Evolutionary conservation across 2,329 filamentous ascomycete genomes (phyloP).

Genomic region (Stagonosporopsis cucurbitacearum): DNA sequence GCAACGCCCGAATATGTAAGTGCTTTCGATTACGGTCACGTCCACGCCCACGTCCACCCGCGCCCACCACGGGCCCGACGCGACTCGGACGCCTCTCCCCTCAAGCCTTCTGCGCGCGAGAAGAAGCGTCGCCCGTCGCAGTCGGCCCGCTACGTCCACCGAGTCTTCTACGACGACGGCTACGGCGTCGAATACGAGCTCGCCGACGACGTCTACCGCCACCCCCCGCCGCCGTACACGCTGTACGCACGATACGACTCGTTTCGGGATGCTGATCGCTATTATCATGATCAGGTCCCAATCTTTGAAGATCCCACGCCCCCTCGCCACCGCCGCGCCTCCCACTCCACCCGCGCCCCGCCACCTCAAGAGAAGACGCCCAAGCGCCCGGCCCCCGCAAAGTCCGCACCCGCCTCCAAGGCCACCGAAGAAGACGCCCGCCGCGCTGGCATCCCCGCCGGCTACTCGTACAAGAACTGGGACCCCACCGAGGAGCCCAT

Average conservation of each 20-base stretch:
- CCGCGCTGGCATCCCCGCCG: slow-evolving; percentile 75
- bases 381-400: slow-evolving; percentile 45
- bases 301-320: slow-evolving; percentile 53
- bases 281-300: slow-evolving; percentile 58
- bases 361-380: slow-evolving; percentile 42
- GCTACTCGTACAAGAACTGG: slow-evolving; percentile 98
- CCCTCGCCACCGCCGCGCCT: slow-evolving; percentile 61
- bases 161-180: slow-evolving; percentile 61
- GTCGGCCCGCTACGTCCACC: slow-evolving; percentile 62
- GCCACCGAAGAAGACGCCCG: slow-evolving; percentile 71
- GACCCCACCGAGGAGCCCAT: slow-evolving; percentile 94
- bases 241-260: slow-evolving; percentile 61
- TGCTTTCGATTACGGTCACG: slow-evolving; percentile 59
- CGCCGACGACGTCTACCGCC: slow-evolving; percentile 54
- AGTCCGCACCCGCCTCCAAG: slow-evolving; percentile 47
- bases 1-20: slow-evolving; percentile 70
- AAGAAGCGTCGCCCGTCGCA: slow-evolving; percentile 59
- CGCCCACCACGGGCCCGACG: slow-evolving; percentile 51
- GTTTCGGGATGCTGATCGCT: slow-evolving; percentile 63
- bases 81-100: slow-evolving; percentile 47
- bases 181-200: slow-evolving; percentile 56
- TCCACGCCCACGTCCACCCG: slow-evolving; percentile 58
- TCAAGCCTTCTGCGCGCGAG: slow-evolving; percentile 51
- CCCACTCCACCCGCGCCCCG: slow-evolving; percentile 56
- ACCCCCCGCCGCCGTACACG: slow-evolving; percentile 57